Evolutionary conservation across 176 grass and related monocot species (phyloP).

Genomic region (Ampelocalamus luodianensis): DNA sequence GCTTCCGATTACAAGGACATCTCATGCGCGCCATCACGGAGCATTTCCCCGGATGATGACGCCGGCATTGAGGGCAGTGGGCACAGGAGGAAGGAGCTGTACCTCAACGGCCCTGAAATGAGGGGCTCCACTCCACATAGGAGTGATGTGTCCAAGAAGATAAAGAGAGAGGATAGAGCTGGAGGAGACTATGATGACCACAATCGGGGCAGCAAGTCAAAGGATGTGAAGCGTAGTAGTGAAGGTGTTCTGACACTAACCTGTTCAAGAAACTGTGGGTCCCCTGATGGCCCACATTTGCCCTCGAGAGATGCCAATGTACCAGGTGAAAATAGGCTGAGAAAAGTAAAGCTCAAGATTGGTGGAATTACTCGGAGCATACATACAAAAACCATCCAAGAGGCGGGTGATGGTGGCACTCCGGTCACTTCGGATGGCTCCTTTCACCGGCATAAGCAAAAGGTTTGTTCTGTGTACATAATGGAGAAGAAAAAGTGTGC

Average conservation of each 20-base stretch:
- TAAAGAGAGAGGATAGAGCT: slow-evolving; percentile 52
- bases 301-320: not conserved
- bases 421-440: slow-evolving; percentile 32
- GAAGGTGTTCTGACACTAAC: slow-evolving; percentile 49
- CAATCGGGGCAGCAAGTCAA: slow-evolving; percentile 37
- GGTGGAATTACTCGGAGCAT: slow-evolving; percentile 64
- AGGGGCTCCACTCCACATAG: slow-evolving; percentile 31
- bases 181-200: slow-evolving; percentile 39
- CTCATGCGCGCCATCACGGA: slow-evolving; percentile 23
- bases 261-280: slow-evolving; percentile 37
- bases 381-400: slow-evolving; percentile 52
- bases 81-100: slow-evolving; percentile 68
- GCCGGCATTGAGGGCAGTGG: slow-evolving; percentile 14
- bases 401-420: slow-evolving; percentile 28
- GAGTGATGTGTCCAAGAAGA: slow-evolving; percentile 43
- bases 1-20: slow-evolving; percentile 53
- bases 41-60: slow-evolving; percentile 43
- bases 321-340: slow-evolving; percentile 54
- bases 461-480: slow-evolving; percentile 60
- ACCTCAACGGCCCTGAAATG: slow-evolving; percentile 51
- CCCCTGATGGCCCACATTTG: slow-evolving; percentile 37
- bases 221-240: slow-evolving; percentile 45
- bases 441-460: slow-evolving; percentile 54
- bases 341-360: slow-evolving; percentile 86
- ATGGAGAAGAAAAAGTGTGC: not conserved